Conservation (phyloP, 1,284 basidiomycete genomes). For the Ganoderma lingzhi region DNA sequence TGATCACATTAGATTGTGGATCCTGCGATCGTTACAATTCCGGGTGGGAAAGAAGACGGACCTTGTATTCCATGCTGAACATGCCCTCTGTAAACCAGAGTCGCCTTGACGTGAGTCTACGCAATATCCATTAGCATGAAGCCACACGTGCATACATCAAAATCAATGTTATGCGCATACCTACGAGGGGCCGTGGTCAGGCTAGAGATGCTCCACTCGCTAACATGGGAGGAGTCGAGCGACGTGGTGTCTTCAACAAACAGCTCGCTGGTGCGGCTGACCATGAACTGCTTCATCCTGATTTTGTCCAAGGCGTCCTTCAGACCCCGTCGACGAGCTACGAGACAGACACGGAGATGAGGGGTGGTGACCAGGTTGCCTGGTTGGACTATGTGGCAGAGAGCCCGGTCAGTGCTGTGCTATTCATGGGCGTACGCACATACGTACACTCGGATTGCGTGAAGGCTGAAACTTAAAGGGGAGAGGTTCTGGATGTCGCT, state of each 20-base stretch:
- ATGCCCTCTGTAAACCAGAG: slow-evolving; percentile 76
- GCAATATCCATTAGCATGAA: background rate
- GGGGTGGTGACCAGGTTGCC: slow-evolving; percentile 70
- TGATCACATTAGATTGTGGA: background rate
- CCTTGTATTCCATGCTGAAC: slow-evolving; percentile 79
- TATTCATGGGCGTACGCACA: too few relatives aligned
- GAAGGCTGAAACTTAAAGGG: too few relatives aligned
- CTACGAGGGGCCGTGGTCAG: too few relatives aligned
- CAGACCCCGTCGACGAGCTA: slow-evolving; percentile 47
- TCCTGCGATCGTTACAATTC: background rate
- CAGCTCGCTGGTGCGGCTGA: slow-evolving; percentile 80
- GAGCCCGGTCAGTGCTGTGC: background rate
- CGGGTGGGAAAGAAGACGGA: slow-evolving; percentile 38
- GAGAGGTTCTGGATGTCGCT: too few relatives aligned
- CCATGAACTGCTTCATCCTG: slow-evolving; percentile 73
- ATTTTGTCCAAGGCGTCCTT: slow-evolving; percentile 80
- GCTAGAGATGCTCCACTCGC: slow-evolving; percentile 81
- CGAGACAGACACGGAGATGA: slow-evolving; percentile 67
- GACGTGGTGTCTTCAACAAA: slow-evolving; percentile 75
- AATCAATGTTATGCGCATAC: slow-evolving; percentile 10
- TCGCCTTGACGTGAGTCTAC: slow-evolving; percentile 58
- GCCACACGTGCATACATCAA: background rate
- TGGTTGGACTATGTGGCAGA: slow-evolving; percentile 60
- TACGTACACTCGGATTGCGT: too few relatives aligned
- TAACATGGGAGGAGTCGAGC: slow-evolving; percentile 71